Conservation (phyloP, 768 basidiomycete species). For the Naganishia vishniacii region DNA sequence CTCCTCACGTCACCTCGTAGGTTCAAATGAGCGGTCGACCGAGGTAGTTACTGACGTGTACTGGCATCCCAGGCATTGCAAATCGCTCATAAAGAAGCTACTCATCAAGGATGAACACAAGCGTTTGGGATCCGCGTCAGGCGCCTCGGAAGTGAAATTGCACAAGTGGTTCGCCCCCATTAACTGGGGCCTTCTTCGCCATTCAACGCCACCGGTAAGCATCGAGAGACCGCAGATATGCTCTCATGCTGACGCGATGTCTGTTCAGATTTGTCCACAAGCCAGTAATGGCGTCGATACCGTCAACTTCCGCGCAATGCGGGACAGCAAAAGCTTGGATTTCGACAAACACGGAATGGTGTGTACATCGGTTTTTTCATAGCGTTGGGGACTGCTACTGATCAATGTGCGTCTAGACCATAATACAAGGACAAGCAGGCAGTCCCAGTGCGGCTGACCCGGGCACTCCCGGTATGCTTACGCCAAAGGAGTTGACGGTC, state of each 20-base stretch:
- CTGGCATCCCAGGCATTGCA: constrained; percentile 61
- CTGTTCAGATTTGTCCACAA: constrained; percentile 70
- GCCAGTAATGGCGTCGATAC: constrained; percentile 73
- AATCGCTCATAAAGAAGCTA: constrained; percentile 77
- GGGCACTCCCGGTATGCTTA: constrained; percentile 44
- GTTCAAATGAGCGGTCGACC: constrained; percentile 41
- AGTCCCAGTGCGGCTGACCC: constrained; percentile 41
- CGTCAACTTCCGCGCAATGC: constrained; percentile 80
- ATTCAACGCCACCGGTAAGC: constrained; percentile 85
- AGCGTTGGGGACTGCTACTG: neutral
- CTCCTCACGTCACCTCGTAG: constrained; percentile 69
- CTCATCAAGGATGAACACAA: constrained; percentile 87
- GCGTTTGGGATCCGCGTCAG: constrained; percentile 82
- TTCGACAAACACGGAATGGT: constrained; percentile 56
- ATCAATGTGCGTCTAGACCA: constrained; percentile 29
- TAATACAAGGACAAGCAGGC: constrained; percentile 48
- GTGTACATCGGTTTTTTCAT: constrained; percentile 8
- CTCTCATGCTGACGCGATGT: constrained; percentile 13
- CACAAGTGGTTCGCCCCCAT: constrained; percentile 97
- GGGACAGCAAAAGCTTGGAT: constrained; percentile 86
- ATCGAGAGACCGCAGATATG: constrained; percentile 27
- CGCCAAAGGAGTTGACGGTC: constrained; percentile 42
- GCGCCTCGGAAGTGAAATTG: constrained; percentile 96
- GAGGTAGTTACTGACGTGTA: neutral
- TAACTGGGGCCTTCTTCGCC: constrained; percentile 92